Percentiles rank a stretch among this genome's conserved stretches.
Evolutionary conservation across 306 rosid species (phyloP).

Genomic region (Ziziphus jujuba): DNA sequence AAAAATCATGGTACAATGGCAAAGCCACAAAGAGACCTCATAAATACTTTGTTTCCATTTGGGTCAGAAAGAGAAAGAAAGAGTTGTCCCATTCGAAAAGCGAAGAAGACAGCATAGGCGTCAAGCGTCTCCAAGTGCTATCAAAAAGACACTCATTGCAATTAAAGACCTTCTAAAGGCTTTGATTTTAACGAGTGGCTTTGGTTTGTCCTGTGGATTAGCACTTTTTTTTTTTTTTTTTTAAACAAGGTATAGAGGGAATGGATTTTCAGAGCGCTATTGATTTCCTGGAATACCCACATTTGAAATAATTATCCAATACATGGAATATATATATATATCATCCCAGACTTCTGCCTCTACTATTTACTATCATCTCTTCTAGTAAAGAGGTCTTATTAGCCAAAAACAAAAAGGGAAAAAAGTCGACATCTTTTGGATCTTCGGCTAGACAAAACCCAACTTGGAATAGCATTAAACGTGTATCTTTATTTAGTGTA

Average conservation of each 20-base stretch:
- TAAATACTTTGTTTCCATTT: constrained; percentile 15
- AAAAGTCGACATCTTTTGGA: no score
- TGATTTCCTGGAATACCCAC: no score
- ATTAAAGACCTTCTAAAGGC: constrained; percentile 36
- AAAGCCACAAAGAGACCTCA: constrained; percentile 5
- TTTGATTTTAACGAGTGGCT: constrained; percentile 28
- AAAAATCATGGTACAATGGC: background rate
- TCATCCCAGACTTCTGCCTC: background rate
- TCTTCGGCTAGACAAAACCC: no score
- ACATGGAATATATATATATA: no score
- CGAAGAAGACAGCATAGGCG: constrained; percentile 18
- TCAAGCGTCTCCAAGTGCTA: constrained; percentile 33
- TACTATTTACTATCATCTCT: no score
- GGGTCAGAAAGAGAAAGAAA: constrained; percentile 14
- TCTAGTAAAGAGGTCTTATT: no score
- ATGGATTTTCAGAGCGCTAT: no score
- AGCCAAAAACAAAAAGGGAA: no score
- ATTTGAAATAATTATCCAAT: no score
- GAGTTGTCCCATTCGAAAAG: constrained; percentile 32
- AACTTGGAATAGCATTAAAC: no score
- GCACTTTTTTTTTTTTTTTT: constrained; percentile 14
- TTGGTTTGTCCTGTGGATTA: constrained; percentile 12
- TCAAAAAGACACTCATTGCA: constrained; percentile 42
- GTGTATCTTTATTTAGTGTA: no score
- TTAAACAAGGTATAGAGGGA: no score